Evolutionary conservation across 768 basidiomycete species (phyloP), one percentile per base, ranked within the genome.

Genomic region (Naganishia vishniacii): DNA sequence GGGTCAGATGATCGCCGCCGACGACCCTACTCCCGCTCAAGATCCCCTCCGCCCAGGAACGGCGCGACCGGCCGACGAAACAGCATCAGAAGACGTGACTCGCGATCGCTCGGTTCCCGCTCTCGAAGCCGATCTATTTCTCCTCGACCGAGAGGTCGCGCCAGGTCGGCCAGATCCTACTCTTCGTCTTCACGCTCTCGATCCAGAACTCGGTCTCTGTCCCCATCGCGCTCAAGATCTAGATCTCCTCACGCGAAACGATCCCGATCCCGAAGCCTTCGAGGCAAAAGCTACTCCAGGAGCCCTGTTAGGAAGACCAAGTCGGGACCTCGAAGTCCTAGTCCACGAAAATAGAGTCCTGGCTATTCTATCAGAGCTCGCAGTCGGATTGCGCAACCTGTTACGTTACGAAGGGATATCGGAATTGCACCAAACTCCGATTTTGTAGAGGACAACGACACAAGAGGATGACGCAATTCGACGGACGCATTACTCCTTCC

Each of bases 101-200:
- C 61, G 16, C 29, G 61, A 32, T 48, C 49, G 13, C 65, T 48
- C 41, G 45, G 51, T 11, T 32, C 48, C 26, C 65, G 65, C 53
- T 62, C 67, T n/a, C 65, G 62, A 0, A 42, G 69, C 28, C 64
- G 71, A 37, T 59, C 65, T 18, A 28, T 28, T 18, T 67, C 64
- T 26, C 61, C 62, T 47, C 62, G 65, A 18, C 48, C 48, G 12
- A 58, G 42, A 25, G 59, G 59, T 26, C 60, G 48, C 18, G 41
- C 31, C 42, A 44, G 34, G 15, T 69, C 67, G 29, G 62, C 58
- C 37, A 67, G 69, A 41, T 61, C 63, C 31, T 58, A 53, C 34
- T 65, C 66, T 34, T 62, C 63, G 13, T 59, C 41, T 31, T 40
- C 59, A 18, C 62, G 65, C n/a, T 65, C 66, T 45, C 32, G 65